These are phyloP conservation scores for Metarhizium guizhouense DNA, from an alignment of 2,329 filamentous ascomycete species.

Conservation along the genomic window DNA sequence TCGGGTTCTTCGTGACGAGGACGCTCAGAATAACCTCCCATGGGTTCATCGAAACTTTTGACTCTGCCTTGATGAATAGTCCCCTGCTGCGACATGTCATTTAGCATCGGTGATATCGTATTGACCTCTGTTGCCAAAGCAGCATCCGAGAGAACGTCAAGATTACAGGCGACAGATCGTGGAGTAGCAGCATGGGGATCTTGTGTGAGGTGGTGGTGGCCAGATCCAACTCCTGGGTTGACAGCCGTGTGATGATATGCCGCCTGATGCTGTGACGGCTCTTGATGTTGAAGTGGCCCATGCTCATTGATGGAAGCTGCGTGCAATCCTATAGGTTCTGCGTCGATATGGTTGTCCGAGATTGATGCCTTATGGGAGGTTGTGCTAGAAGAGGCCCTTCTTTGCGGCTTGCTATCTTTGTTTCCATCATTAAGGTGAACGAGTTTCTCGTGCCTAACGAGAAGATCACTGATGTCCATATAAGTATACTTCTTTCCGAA, in stretches of 20 bases:
- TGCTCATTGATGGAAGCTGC: background rate
- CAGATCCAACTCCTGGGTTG: constrained; percentile 21
- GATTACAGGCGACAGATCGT: constrained; percentile 42
- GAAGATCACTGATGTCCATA: constrained; percentile 56
- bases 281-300: constrained; percentile 9
- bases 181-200: constrained; percentile 35
- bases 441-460: constrained; percentile 56
- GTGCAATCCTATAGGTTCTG: constrained; percentile 37
- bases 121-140: constrained; percentile 47
- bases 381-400: constrained; percentile 41
- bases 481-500: constrained; percentile 21
- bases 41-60: constrained; percentile 40
- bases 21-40: constrained; percentile 38
- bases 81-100: constrained; percentile 32
- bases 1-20: constrained; percentile 33
- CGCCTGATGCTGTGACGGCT: constrained; percentile 11
- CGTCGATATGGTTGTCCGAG: constrained; percentile 37
- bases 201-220: constrained; percentile 30
- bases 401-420: constrained; percentile 42
- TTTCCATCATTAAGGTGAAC: constrained; percentile 53
- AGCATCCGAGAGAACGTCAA: constrained; percentile 52
- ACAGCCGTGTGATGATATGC: constrained; percentile 33
- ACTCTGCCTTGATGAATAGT: constrained; percentile 30
- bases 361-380: constrained; percentile 35
- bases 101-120: constrained; percentile 41